phyloP scores from a whole-genome alignment of 2,329 filamentous ascomycete genomes.

The Aspergillus clavatus region DNA sequence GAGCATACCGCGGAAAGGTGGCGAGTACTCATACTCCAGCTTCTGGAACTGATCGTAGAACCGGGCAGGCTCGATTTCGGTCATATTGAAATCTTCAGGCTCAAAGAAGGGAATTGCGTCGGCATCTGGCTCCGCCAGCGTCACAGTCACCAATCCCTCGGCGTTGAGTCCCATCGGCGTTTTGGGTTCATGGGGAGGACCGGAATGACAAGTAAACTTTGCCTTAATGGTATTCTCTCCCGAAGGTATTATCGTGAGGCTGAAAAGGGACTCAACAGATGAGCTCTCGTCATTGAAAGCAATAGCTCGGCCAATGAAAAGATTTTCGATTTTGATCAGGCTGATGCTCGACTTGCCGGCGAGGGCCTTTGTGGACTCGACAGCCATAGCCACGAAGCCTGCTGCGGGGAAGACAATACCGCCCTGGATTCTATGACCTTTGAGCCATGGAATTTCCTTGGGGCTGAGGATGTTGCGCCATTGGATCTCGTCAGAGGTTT shows the following conservation, averaged over 20 bases:
- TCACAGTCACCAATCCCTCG: background rate
- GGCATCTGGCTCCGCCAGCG: background rate
- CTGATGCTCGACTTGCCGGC: slow-evolving; percentile 1
- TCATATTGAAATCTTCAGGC: slow-evolving; percentile 1
- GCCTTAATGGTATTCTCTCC: no score
- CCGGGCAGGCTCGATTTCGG: slow-evolving; percentile 4
- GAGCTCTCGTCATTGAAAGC: slow-evolving; percentile 6
- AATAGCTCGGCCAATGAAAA: background rate
- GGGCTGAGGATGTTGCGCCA: background rate
- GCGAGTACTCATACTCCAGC: slow-evolving; percentile 19
- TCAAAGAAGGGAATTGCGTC: background rate
- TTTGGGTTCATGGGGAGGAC: no score
- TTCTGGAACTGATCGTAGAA: slow-evolving; percentile 17
- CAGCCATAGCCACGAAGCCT: slow-evolving; percentile 15
- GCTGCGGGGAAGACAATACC: slow-evolving; percentile 26
- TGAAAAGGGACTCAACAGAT: slow-evolving; percentile 11
- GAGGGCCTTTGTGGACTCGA: slow-evolving; percentile 9
- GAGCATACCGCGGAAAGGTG: slow-evolving; percentile 16
- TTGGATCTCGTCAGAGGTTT: slow-evolving; percentile 21
- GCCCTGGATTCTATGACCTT: slow-evolving; percentile 23
- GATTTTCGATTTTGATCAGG: background rate
- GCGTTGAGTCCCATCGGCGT: slow-evolving; percentile 1
- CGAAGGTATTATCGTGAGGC: background rate
- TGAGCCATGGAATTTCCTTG: slow-evolving; percentile 25
- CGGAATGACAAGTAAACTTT: no score